Percentiles rank a stretch among this genome's conserved stretches.
phyloP scores from a whole-genome alignment of 345 rosid genomes.

The Heritiera fomes region DNA sequence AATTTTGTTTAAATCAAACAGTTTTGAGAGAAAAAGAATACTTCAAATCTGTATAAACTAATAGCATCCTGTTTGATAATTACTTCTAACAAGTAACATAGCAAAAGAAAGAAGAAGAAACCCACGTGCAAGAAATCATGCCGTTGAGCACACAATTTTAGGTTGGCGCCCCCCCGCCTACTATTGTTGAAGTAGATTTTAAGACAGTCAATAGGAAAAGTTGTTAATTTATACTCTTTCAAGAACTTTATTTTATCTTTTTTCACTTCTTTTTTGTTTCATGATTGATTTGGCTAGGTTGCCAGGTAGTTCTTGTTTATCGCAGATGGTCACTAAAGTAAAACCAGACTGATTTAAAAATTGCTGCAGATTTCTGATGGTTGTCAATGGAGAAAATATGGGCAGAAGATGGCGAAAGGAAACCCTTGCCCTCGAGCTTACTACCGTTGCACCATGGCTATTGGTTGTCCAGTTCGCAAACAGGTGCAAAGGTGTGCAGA shows the following conservation, averaged over 20 bases:
- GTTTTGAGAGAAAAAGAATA: background rate
- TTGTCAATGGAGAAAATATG: slow-evolving; percentile 98
- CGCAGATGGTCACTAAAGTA: background rate
- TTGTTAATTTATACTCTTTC: background rate
- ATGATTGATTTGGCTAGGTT: background rate
- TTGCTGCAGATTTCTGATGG: slow-evolving; percentile 68
- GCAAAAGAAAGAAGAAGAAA: background rate
- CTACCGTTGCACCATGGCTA: slow-evolving; percentile 96
- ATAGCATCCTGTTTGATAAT: background rate
- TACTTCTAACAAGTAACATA: slow-evolving; percentile 5
- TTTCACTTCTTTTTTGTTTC: too few relatives aligned
- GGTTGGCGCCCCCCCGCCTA: slow-evolving; percentile 28
- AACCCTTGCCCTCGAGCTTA: slow-evolving; percentile 97
- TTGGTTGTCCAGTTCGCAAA: slow-evolving; percentile 92
- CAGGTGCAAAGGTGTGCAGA: slow-evolving; percentile 57
- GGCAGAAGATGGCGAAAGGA: slow-evolving; percentile 98
- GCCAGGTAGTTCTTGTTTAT: background rate
- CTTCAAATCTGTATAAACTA: background rate
- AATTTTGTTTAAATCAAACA: background rate
- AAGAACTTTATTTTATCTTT: background rate
- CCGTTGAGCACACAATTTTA: slow-evolving; percentile 22
- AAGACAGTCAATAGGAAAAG: slow-evolving; percentile 7
- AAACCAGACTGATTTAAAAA: background rate
- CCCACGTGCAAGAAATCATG: slow-evolving; percentile 11
- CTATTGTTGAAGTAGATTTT: slow-evolving; percentile 30